phyloP scores from a whole-genome alignment of 2,329 filamentous ascomycete genomes.

The Apiospora saccharicola region DNA sequence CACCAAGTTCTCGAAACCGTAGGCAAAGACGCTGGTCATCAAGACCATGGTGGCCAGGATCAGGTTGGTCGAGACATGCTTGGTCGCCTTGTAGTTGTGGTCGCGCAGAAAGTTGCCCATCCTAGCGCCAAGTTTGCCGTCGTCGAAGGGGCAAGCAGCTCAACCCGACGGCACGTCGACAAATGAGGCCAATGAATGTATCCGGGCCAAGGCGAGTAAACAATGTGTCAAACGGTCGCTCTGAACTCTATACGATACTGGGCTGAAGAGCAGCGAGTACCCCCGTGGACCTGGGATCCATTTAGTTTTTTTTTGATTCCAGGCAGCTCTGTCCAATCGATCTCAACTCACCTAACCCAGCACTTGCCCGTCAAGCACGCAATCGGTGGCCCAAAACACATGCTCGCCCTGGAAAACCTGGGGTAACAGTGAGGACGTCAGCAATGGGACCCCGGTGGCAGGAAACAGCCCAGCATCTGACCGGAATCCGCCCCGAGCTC shows the following conservation, averaged over 20 bases:
- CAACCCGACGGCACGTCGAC: no score
- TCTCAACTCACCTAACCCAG: neutral
- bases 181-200: neutral
- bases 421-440: neutral
- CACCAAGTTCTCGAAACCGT: neutral
- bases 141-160: neutral
- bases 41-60: neutral
- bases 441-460: neutral
- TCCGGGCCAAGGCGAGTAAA: neutral
- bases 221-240: neutral
- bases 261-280: neutral
- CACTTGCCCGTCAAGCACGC: neutral
- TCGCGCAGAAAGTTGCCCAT: neutral
- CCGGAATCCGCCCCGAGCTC: neutral
- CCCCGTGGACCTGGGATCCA: neutral
- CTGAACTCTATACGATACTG: neutral
- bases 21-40: neutral
- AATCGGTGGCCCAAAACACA: neutral
- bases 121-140: neutral
- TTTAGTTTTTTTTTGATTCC: neutral
- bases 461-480: neutral
- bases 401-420: neutral
- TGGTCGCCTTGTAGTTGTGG: neutral
- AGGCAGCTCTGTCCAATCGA: no score
- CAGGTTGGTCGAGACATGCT: slow-evolving; percentile 1